Conservation (phyloP, 805 yeast genomes). For the Monosporozyma servazzii region DNA sequence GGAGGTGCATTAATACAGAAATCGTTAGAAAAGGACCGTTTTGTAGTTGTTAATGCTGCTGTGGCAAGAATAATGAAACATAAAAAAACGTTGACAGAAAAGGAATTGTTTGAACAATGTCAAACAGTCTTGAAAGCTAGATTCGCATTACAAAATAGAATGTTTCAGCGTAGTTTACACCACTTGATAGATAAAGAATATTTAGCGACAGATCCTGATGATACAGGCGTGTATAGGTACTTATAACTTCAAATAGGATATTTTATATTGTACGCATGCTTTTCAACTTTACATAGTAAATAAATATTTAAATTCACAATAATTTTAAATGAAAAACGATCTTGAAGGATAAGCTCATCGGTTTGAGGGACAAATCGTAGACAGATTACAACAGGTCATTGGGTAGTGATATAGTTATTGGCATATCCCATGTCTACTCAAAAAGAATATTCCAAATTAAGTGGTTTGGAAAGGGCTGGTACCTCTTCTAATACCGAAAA, state of each 20-base stretch:
- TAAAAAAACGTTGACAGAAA: conserved; percentile 50
- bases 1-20: not conserved
- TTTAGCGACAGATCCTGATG: conserved; percentile 57
- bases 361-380: not conserved
- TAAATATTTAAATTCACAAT: not conserved
- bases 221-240: conserved; percentile 27
- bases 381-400: not conserved
- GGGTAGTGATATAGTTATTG: not conserved
- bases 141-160: conserved; percentile 58
- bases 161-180: conserved; percentile 66
- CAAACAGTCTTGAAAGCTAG: conserved; percentile 49
- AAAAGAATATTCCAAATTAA: not conserved
- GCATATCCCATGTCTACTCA: not conserved
- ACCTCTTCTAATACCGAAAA: not conserved
- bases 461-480: not conserved
- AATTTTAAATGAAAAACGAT: not conserved
- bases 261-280: not conserved
- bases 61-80: conserved; percentile 83
- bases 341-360: not conserved
- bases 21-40: conserved; percentile 49
- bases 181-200: conserved; percentile 75
- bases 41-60: conserved; percentile 71
- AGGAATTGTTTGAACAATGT: conserved; percentile 57
- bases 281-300: not conserved
- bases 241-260: not conserved